phyloP scores from a whole-genome alignment of 2,329 filamentous ascomycete genomes.

The Monilinia fructigena region DNA sequence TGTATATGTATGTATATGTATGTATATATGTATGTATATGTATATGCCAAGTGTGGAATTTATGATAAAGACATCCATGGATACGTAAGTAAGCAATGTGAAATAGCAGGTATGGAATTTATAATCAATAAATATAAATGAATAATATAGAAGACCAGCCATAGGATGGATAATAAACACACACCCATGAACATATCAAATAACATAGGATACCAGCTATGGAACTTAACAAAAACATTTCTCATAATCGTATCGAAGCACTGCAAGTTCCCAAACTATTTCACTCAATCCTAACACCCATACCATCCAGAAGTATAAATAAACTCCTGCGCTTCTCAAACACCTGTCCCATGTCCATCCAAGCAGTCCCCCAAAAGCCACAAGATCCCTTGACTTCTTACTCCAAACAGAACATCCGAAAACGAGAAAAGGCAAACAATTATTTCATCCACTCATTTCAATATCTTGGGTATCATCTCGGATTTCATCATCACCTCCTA shows the following conservation, averaged over 20 bases:
- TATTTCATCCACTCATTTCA: constrained; percentile 42
- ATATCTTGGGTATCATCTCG: constrained; percentile 54
- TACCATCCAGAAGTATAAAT: constrained; percentile 9
- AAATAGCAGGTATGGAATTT: too few species aligned
- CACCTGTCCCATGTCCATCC: background rate
- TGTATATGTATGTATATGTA: too few species aligned
- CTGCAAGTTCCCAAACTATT: background rate
- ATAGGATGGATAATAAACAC: too few species aligned
- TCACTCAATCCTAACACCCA: too few species aligned
- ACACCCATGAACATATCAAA: too few species aligned
- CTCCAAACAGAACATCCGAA: constrained; percentile 3
- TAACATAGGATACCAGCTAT: background rate
- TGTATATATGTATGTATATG: too few species aligned
- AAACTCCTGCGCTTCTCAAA: constrained; percentile 13
- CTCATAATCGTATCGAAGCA: constrained; percentile 1
- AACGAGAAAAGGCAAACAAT: background rate
- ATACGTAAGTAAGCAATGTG: too few species aligned
- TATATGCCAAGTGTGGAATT: too few species aligned
- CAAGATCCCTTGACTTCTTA: background rate
- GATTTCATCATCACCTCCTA: constrained; percentile 60
- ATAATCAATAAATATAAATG: too few species aligned
- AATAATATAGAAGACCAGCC: too few species aligned
- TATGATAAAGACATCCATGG: too few species aligned
- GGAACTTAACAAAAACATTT: background rate
- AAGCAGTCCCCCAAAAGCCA: background rate